These are phyloP conservation scores for Pseudonitzschia delicatissima DNA, from an alignment of 108 stramenopile species.

Conservation along the genomic window DNA sequence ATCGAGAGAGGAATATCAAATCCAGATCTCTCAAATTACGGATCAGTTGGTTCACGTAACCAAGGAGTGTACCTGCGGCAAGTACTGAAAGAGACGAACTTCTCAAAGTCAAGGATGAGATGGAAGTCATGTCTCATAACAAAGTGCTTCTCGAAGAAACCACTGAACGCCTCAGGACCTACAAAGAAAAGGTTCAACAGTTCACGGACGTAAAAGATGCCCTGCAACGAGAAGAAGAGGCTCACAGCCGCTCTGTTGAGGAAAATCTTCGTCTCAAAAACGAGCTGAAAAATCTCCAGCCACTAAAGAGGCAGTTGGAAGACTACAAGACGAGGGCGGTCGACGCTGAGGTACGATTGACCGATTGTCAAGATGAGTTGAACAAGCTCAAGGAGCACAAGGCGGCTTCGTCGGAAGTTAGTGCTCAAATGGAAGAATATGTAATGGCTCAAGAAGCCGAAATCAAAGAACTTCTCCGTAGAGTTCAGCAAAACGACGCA, in stretches of 20 bases:
- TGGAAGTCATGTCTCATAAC: constrained; percentile 64
- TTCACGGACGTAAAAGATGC: constrained; percentile 70
- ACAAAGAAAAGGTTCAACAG: constrained; percentile 56
- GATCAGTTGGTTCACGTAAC: constrained; percentile 36
- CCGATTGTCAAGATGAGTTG: constrained; percentile 53
- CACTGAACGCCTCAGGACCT: constrained; percentile 63
- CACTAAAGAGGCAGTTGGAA: constrained; percentile 71
- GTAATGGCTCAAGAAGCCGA: constrained; percentile 52
- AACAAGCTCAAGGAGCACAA: constrained; percentile 44
- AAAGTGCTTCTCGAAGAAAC: constrained; percentile 53
- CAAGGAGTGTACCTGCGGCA: constrained; percentile 24
- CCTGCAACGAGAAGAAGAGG: constrained; percentile 72
- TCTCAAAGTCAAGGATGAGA: constrained; percentile 58
- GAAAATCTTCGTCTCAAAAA: constrained; percentile 69
- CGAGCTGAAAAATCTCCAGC: constrained; percentile 60
- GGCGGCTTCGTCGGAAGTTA: constrained; percentile 25
- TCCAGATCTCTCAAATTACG: constrained; percentile 36
- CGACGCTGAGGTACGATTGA: constrained; percentile 69
- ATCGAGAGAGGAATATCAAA: constrained; percentile 28
- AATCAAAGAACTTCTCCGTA: constrained; percentile 47
- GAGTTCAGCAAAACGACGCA: constrained; percentile 44
- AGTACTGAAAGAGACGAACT: constrained; percentile 50
- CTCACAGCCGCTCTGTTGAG: constrained; percentile 67
- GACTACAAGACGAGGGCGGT: constrained; percentile 70
- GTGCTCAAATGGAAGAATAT: constrained; percentile 1